phyloP scores from a whole-genome alignment of 305 asterid species.

The Salvia sclarea region DNA sequence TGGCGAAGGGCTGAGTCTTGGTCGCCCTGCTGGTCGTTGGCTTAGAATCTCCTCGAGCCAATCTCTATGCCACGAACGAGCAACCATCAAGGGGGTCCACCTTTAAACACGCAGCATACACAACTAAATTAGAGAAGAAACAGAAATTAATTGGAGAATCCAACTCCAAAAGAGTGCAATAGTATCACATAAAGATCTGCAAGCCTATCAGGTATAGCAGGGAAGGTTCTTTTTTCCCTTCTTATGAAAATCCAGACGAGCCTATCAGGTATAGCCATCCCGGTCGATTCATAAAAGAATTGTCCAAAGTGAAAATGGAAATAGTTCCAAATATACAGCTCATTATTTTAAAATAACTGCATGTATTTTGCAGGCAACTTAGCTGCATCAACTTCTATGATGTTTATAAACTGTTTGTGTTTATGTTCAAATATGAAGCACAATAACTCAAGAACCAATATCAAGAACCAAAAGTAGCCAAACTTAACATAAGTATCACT shows the following conservation, averaged over 20 bases:
- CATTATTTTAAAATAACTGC: no score
- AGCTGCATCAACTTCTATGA: no score
- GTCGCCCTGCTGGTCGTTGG: constrained; percentile 49
- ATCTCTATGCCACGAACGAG: constrained; percentile 93
- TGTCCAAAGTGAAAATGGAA: not conserved
- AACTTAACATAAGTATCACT: not conserved
- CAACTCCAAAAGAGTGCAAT: no score
- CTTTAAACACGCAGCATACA: constrained; percentile 41
- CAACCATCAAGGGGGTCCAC: constrained; percentile 93
- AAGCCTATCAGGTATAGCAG: no score
- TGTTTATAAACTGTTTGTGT: no score
- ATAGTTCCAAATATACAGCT: not conserved
- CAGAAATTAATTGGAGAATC: not conserved
- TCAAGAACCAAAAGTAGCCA: not conserved
- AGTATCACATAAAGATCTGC: no score
- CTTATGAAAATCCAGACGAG: not conserved
- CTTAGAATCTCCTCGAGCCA: constrained; percentile 77
- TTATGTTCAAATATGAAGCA: no score
- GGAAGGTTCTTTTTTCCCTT: not conserved
- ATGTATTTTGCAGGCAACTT: no score
- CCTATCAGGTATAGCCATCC: not conserved
- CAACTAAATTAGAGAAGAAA: constrained; percentile 13
- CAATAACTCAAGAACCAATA: no score
- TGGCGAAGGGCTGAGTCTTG: constrained; percentile 58
- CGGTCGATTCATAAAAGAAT: not conserved